Conservation (phyloP, 441 rosid species). For the Eruca vesicaria region DNA sequence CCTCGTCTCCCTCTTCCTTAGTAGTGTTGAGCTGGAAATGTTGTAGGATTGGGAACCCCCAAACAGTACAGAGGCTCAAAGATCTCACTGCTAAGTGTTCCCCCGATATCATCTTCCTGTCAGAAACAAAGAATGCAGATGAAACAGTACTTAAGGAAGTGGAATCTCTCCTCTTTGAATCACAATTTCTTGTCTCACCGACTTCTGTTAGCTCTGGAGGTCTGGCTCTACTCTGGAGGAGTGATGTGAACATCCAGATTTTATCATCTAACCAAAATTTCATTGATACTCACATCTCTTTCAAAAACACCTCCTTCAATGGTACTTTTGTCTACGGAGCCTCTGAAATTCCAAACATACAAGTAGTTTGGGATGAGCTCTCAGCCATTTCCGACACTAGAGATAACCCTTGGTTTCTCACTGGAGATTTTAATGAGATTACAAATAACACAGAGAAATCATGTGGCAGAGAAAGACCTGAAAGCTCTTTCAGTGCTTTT, state of each 20-base stretch:
- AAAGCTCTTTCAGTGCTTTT: not conserved
- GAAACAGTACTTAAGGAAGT: no score
- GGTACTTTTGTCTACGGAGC: not conserved
- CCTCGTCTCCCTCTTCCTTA: not conserved
- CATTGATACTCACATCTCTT: not conserved
- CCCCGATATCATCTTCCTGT: no score
- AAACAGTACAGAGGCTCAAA: not conserved
- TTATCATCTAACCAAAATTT: no score
- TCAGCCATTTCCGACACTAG: not conserved
- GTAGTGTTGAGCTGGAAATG: not conserved
- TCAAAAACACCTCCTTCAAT: not conserved
- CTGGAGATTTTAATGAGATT: not conserved
- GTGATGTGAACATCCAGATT: no score
- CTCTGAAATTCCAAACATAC: not conserved
- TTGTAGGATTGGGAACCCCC: not conserved
- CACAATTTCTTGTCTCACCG: no score
- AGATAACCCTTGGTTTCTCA: not conserved
- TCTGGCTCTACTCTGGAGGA: no score
- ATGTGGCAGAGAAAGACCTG: not conserved
- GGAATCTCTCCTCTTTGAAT: no score
- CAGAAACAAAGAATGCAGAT: no score
- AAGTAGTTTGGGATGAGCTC: not conserved
- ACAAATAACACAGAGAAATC: not conserved
- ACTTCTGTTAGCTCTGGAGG: no score
- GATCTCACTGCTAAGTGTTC: not conserved